Conservation (phyloP, 257 asterid species). For the Lycium barbarum region DNA sequence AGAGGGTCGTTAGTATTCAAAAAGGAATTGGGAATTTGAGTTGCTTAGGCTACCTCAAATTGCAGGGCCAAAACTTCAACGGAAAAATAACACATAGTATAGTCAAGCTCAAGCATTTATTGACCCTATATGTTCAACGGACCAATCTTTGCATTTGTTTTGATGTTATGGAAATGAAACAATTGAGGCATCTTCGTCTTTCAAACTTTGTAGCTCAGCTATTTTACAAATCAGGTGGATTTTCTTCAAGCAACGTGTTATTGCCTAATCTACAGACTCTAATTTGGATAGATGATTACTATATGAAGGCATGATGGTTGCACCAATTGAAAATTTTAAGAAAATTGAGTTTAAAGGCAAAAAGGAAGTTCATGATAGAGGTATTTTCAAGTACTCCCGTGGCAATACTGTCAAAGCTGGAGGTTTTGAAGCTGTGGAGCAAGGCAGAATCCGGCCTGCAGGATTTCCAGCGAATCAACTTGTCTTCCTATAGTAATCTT, state of each 20-base stretch:
- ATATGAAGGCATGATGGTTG: constrained; percentile 15
- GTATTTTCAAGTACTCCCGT: background rate
- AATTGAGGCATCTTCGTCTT: background rate
- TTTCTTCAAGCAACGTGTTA: background rate
- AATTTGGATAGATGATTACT: background rate
- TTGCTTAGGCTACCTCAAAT: too few species aligned
- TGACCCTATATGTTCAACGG: too few species aligned
- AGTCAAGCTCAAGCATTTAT: too few species aligned
- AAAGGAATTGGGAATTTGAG: too few species aligned
- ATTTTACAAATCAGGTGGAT: background rate
- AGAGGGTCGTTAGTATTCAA: too few species aligned
- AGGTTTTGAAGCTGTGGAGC: background rate
- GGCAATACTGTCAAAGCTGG: constrained; percentile 20
- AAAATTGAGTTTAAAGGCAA: constrained; percentile 12
- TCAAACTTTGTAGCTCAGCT: too few species aligned
- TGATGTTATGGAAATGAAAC: too few species aligned
- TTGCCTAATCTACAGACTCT: constrained; percentile 25
- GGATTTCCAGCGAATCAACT: background rate
- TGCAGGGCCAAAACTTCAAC: too few species aligned
- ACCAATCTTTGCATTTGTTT: too few species aligned
- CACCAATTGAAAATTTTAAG: constrained; percentile 18
- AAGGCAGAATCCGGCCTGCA: too few species aligned
- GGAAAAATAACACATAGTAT: too few species aligned
- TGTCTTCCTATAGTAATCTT: constrained; percentile 18
- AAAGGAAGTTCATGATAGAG: background rate